Evolutionary conservation across 73 alveolate genomes (phyloP).

Genomic region (Paramecium sonneborni): DNA sequence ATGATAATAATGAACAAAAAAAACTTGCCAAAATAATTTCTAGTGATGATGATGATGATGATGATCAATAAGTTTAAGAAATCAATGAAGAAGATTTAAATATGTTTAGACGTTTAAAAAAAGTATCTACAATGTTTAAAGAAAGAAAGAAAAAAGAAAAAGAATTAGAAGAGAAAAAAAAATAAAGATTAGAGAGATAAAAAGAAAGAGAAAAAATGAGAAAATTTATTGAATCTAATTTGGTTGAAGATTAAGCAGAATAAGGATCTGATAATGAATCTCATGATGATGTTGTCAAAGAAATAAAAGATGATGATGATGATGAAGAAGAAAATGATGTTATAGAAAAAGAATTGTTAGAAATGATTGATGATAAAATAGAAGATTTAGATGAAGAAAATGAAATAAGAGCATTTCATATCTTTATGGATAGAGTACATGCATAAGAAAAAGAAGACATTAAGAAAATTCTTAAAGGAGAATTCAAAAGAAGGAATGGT

Average conservation of each 20-base stretch:
- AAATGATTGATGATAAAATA: slow-evolving; percentile 27
- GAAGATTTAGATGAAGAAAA: slow-evolving; percentile 33
- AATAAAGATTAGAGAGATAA: background rate
- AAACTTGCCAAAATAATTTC: background rate
- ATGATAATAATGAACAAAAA: background rate
- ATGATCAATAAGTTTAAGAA: background rate
- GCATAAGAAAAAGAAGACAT: slow-evolving; percentile 1
- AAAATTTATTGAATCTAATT: background rate
- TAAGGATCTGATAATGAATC: slow-evolving; percentile 51
- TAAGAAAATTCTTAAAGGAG: slow-evolving; percentile 17
- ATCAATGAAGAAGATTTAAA: background rate
- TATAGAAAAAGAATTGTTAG: background rate
- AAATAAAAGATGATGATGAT: background rate
- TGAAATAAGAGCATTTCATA: background rate
- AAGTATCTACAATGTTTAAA: background rate
- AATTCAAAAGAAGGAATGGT: slow-evolving; percentile 21
- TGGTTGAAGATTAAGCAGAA: slow-evolving; percentile 33
- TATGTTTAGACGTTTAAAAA: background rate
- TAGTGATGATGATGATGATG: background rate
- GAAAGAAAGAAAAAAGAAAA: background rate
- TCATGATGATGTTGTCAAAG: slow-evolving; percentile 45
- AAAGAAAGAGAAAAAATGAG: slow-evolving; percentile 32
- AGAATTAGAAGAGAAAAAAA: background rate
- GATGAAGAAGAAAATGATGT: background rate
- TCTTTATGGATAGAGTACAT: slow-evolving; percentile 2